Conservation (phyloP, 495 filamentous ascomycete genomes). For the Xylaria curta region DNA sequence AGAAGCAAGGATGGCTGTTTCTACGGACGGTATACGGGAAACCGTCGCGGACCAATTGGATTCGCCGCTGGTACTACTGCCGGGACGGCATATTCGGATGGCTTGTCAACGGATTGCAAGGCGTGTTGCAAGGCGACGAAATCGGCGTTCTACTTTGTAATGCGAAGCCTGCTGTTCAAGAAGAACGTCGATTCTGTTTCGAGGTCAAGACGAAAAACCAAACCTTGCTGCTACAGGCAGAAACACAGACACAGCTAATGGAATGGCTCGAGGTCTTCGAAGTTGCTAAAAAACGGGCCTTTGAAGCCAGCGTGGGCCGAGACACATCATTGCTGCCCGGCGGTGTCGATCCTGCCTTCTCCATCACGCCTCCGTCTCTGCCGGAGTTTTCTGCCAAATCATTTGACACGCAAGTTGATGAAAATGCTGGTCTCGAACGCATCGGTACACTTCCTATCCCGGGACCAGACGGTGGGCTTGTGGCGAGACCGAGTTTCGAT, state of each 20-base stretch:
- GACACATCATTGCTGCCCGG: slow-evolving; percentile 61
- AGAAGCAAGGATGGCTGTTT: slow-evolving; percentile 97
- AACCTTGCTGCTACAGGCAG: slow-evolving; percentile 87
- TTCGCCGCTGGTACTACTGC: slow-evolving; percentile 92
- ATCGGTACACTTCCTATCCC: slow-evolving; percentile 70
- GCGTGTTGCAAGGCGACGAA: slow-evolving; percentile 93
- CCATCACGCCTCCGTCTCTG: slow-evolving; percentile 85
- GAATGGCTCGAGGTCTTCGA: slow-evolving; percentile 95
- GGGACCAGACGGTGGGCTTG: slow-evolving; percentile 61
- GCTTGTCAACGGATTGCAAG: slow-evolving; percentile 84
- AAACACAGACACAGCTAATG: slow-evolving; percentile 85
- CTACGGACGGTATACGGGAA: slow-evolving; percentile 84
- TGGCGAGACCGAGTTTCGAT: slow-evolving; percentile 75
- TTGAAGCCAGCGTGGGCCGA: slow-evolving; percentile 73
- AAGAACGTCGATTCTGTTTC: slow-evolving; percentile 95
- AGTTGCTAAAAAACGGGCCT: slow-evolving; percentile 86
- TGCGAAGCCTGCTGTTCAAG: slow-evolving; percentile 85
- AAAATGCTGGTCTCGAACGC: slow-evolving; percentile 39
- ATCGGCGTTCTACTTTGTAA: slow-evolving; percentile 95
- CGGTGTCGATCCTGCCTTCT: slow-evolving; percentile 83
- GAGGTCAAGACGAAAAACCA: slow-evolving; percentile 98
- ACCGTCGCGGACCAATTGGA: slow-evolving; percentile 84
- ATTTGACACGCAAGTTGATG: slow-evolving; percentile 69
- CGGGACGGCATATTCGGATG: slow-evolving; percentile 96
- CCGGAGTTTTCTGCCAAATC: slow-evolving; percentile 85